Conservation (phyloP, 2,329 filamentous ascomycete species). For the Verruconis gallopava region DNA sequence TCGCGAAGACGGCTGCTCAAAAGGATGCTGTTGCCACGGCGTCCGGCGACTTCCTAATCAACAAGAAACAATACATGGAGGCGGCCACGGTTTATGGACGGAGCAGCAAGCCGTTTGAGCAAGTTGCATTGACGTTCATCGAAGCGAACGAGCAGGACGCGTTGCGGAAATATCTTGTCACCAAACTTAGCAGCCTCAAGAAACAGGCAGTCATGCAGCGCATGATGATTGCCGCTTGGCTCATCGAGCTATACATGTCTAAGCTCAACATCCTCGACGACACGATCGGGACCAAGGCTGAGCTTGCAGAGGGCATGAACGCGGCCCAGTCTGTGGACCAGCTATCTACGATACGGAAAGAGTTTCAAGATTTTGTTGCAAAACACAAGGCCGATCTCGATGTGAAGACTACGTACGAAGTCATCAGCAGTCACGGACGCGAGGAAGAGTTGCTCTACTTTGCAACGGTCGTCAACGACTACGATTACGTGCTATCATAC, state of each 20-base stretch:
- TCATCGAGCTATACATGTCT: slow-evolving; percentile 93
- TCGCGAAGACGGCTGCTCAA: slow-evolving; percentile 66
- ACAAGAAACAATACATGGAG: slow-evolving; percentile 69
- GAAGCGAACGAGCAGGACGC: slow-evolving; percentile 85
- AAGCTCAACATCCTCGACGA: slow-evolving; percentile 93
- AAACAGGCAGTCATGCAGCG: slow-evolving; percentile 82
- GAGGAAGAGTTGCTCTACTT: slow-evolving; percentile 89
- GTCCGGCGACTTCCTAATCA: slow-evolving; percentile 77
- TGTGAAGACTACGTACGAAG: slow-evolving; percentile 82
- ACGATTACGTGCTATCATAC: slow-evolving; percentile 89
- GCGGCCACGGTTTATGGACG: slow-evolving; percentile 85
- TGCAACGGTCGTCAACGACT: slow-evolving; percentile 77
- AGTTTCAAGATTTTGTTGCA: slow-evolving; percentile 78
- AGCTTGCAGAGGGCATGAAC: slow-evolving; percentile 59
- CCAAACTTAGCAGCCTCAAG: slow-evolving; percentile 70
- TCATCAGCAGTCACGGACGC: slow-evolving; percentile 87
- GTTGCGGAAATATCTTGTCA: slow-evolving; percentile 73
- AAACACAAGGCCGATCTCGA: slow-evolving; percentile 83
- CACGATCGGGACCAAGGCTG: slow-evolving; percentile 78
- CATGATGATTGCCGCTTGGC: slow-evolving; percentile 89
- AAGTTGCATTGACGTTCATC: slow-evolving; percentile 83
- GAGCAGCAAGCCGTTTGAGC: slow-evolving; percentile 93
- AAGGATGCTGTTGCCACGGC: slow-evolving; percentile 86
- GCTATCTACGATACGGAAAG: slow-evolving; percentile 55
- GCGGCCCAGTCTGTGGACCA: slow-evolving; percentile 59